A percentile compares a stretch with the other conserved stretches of the same genome.
These are phyloP conservation scores for Funneliformis geosporum DNA, from an alignment of 192 early-diverging fungal species.

Conservation along the genomic window DNA sequence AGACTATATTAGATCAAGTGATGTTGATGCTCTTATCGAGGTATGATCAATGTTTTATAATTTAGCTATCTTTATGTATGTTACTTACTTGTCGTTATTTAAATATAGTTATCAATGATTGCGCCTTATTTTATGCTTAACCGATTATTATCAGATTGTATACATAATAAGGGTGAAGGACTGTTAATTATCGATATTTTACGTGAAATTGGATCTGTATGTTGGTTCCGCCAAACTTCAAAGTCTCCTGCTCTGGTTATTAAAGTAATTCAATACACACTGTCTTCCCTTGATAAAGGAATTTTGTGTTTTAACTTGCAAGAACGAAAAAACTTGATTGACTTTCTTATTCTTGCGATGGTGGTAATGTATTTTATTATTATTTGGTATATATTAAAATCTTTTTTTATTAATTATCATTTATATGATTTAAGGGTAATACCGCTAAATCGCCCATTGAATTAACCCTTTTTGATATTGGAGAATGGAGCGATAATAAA, in stretches of 20 bases:
- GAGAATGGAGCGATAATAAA: constrained; percentile 4
- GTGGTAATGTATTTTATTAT: not conserved
- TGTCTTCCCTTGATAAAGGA: not conserved
- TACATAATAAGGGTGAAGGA: constrained; percentile 17
- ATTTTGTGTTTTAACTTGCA: not conserved
- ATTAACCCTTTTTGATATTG: not conserved
- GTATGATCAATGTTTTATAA: not conserved
- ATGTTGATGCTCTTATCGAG: not conserved
- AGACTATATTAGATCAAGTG: not conserved
- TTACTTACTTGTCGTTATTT: not conserved
- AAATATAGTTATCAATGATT: constrained; percentile 5
- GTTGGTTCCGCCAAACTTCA: not conserved
- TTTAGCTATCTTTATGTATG: too few species aligned
- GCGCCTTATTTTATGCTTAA: not conserved
- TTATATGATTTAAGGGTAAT: not conserved
- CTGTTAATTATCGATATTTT: constrained; percentile 2
- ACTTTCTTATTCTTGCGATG: constrained; percentile 3
- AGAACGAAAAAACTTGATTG: constrained; percentile 14
- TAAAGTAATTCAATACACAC: not conserved
- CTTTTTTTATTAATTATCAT: not conserved
- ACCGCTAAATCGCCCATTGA: not conserved
- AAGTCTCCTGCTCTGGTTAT: constrained; percentile 8
- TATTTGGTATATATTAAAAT: not conserved
- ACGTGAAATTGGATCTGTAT: not conserved
- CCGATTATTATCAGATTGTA: not conserved